Base-by-base conservation (phyloP, 2,329 filamentous ascomycete species). In the Fusarium nurragi region DNA sequence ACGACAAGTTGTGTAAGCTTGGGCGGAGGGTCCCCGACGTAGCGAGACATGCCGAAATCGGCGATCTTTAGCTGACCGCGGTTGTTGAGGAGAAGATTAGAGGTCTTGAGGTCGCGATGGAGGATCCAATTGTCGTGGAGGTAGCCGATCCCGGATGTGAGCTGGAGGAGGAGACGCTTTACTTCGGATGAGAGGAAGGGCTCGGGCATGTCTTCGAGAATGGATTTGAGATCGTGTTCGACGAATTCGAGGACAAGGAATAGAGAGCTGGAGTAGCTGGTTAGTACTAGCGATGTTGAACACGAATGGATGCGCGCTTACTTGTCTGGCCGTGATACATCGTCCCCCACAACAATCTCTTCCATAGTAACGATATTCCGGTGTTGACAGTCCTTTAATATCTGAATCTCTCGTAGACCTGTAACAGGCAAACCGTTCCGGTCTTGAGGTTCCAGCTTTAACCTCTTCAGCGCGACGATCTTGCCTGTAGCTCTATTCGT, bases 211-310 rank as follows among this genome's bases (percentile, higher is more conserved):
- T 96, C 92, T 77, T 96, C 92, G 65, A 97, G 90, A 55, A 99
- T 86, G 53, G 90, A 92, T 78, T 96, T 97, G 55, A 99, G 88
- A 74, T 99, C 95, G 82, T 99, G 95, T 81, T 98, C 94, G 72
- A 97, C 84, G 78, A 98, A 99, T 75, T 97, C 94, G 84, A 99
- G 94, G 64, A 98, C 95, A 55, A 99, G 87, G 77, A 93, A 96
- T 67, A 97, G 90, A 26, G 77, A 79, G 79, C 90, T 93, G 76
- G 14, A 11, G 11, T 77, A 70, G 16, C 22, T 48, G 19, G 30
- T 53, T 44, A 67, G 48, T n/a, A 28, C 28, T 9, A 22, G 22
- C 25, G 47, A 63, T 54, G 60, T 52, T 21, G 25, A 34, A n/a
- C 21, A 23, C 44, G 60, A 47, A 67, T 59, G 72, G 58, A 67